A percentile compares a stretch with the other conserved stretches of the same genome.
Conservation (phyloP, 495 filamentous ascomycete species). For the Penicillium tannophilum region DNA sequence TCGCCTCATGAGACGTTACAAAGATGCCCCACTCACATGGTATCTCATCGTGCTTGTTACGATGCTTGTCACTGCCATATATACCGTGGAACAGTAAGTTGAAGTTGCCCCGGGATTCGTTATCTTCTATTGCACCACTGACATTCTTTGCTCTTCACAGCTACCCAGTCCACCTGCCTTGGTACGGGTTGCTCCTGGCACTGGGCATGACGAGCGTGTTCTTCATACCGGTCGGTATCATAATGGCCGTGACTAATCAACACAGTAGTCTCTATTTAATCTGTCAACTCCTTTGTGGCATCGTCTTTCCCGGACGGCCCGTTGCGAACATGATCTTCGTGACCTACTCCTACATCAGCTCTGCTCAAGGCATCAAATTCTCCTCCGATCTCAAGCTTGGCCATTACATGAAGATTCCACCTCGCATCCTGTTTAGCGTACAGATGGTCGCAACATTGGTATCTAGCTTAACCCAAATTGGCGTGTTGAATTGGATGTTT, state of each 20-base stretch:
- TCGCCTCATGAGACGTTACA: conserved; percentile 59
- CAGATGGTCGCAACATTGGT: conserved; percentile 81
- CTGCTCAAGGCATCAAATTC: conserved; percentile 54
- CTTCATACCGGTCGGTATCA: conserved; percentile 83
- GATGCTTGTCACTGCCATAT: conserved; percentile 31
- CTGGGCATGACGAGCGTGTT: conserved; percentile 65
- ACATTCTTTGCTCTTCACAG: conserved; percentile 7
- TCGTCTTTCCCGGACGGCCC: conserved; percentile 76
- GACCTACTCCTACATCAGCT: conserved; percentile 68
- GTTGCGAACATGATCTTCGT: conserved; percentile 92
- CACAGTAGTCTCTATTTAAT: conserved; percentile 77
- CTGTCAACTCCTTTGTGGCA: conserved; percentile 76
- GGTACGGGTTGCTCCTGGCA: conserved; percentile 79
- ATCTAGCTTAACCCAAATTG: conserved; percentile 77
- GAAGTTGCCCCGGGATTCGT: conserved; percentile 59
- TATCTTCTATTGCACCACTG: conserved; percentile 6
- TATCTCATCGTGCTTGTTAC: conserved; percentile 54
- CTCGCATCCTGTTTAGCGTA: conserved; percentile 70
- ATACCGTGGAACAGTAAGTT: conserved; percentile 41
- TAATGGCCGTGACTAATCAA: conserved; percentile 87
- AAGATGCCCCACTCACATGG: conserved; percentile 71
- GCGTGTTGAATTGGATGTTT: conserved; percentile 90
- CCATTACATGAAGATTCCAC: conserved; percentile 93
- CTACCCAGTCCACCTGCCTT: conserved; percentile 72
- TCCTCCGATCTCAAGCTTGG: conserved; percentile 65